Evolutionary conservation across 495 filamentous ascomycete genomes (phyloP).

Genomic region (Talaromyces adpressus): DNA sequence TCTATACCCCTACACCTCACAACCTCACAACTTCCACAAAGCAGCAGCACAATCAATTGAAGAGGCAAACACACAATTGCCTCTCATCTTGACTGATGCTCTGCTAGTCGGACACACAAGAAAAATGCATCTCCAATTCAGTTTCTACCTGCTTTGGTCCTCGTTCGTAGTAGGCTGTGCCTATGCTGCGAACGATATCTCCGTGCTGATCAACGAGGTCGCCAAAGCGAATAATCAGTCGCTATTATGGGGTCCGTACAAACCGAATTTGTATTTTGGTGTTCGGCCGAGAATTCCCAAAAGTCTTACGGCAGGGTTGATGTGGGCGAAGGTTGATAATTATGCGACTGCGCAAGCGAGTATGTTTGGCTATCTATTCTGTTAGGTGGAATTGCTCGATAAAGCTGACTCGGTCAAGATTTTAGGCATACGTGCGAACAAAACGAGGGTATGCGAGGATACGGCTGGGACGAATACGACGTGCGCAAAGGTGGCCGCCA

Average conservation of each 20-base stretch:
- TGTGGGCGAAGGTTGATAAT: conserved; percentile 87
- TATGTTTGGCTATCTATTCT: conserved; percentile 42
- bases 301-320: conserved; percentile 72
- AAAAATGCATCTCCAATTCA: conserved; percentile 8
- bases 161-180: neutral
- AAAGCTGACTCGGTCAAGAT: conserved; percentile 39
- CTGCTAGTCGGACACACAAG: neutral
- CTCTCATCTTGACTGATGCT: conserved; percentile 7
- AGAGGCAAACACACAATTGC: conserved; percentile 1
- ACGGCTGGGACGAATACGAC: conserved; percentile 97
- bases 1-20: neutral
- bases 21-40: neutral
- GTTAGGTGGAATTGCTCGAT: neutral
- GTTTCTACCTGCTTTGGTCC: conserved; percentile 1
- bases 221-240: conserved; percentile 66
- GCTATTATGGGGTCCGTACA: conserved; percentile 93
- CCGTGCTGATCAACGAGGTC: conserved; percentile 33
- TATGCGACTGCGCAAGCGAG: conserved; percentile 71
- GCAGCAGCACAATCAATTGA: neutral
- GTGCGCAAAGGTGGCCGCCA: conserved; percentile 78
- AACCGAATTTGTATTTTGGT: conserved; percentile 94
- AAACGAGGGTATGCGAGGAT: conserved; percentile 87
- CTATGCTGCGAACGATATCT: conserved; percentile 26
- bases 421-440: conserved; percentile 96
- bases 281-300: conserved; percentile 81